Evolutionary conservation across 2,329 filamentous ascomycete genomes (phyloP).

Genomic region (Ophiostoma ulmi): DNA sequence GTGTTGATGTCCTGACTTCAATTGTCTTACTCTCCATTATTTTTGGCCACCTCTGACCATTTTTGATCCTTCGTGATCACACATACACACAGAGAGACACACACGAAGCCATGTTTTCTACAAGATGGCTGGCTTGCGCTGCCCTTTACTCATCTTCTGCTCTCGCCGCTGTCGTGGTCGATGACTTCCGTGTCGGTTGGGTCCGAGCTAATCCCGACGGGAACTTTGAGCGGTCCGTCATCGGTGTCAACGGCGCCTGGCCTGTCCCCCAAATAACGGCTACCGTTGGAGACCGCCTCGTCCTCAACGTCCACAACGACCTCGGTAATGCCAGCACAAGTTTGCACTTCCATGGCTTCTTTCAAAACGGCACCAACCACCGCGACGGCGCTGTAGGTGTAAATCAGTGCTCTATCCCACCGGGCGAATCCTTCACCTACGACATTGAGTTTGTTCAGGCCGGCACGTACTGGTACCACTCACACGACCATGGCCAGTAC

Average conservation of each 20-base stretch:
- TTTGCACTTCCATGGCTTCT: conserved; percentile 66
- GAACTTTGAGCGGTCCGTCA: conserved; percentile 54
- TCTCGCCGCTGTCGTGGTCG: conserved; percentile 44
- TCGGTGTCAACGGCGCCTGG: conserved; percentile 73
- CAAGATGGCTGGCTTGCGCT: neutral
- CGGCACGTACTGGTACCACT: conserved; percentile 79
- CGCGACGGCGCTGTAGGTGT: conserved; percentile 67
- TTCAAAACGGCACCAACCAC: conserved; percentile 56
- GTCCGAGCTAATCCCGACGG: conserved; percentile 67
- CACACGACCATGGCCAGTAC: conserved; percentile 62
- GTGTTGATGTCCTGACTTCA: neutral
- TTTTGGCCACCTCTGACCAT: neutral
- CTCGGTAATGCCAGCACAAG: conserved; percentile 60
- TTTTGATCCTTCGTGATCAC: neutral
- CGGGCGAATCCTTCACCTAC: conserved; percentile 61
- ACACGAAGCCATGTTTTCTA: neutral
- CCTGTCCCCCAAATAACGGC: conserved; percentile 63
- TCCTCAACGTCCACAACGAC: conserved; percentile 55
- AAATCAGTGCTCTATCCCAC: conserved; percentile 61
- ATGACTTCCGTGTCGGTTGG: conserved; percentile 68
- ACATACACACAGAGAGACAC: neutral
- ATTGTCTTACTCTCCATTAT: neutral
- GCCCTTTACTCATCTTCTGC: conserved; percentile 26
- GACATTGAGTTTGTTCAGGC: conserved; percentile 48
- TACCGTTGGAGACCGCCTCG: conserved; percentile 55